These are phyloP conservation scores for Raddia guianensis DNA, from an alignment of 176 grass and related monocot genomes.

Conservation along the genomic window DNA sequence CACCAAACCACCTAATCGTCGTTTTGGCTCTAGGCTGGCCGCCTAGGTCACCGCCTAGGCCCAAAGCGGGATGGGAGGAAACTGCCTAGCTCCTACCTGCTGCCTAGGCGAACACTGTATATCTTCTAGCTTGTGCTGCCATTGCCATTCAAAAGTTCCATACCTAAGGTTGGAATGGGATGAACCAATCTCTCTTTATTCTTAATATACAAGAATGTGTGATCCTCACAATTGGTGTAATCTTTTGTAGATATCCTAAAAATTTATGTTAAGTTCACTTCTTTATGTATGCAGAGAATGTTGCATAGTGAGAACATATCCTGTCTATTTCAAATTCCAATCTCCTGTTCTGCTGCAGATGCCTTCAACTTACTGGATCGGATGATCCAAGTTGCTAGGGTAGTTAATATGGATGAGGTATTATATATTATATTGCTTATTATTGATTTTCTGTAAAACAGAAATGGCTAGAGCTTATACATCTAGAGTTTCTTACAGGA, in stretches of 20 bases:
- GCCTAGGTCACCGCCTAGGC: too few species aligned
- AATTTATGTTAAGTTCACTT: neutral
- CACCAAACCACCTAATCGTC: too few species aligned
- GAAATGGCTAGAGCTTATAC: neutral
- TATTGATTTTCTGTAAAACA: neutral
- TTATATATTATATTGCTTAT: slow-evolving; percentile 12
- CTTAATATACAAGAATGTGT: neutral
- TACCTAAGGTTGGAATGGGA: neutral
- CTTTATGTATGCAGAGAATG: slow-evolving; percentile 50
- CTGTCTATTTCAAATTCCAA: slow-evolving; percentile 55
- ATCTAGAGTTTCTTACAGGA: neutral
- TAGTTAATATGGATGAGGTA: slow-evolving; percentile 80
- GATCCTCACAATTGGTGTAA: neutral
- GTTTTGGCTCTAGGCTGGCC: too few species aligned
- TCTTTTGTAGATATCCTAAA: slow-evolving; percentile 10
- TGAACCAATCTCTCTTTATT: neutral
- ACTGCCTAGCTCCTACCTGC: too few species aligned
- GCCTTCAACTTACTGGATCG: slow-evolving; percentile 48
- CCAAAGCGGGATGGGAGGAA: too few species aligned
- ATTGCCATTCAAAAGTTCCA: neutral
- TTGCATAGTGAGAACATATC: slow-evolving; percentile 50
- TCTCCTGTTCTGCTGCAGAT: slow-evolving; percentile 39
- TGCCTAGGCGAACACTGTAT: too few species aligned
- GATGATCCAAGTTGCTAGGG: slow-evolving; percentile 60
- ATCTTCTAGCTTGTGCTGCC: neutral